These are phyloP conservation scores for Fraxinus albicans DNA, from an alignment of 305 asterid species.

Conservation along the genomic window DNA sequence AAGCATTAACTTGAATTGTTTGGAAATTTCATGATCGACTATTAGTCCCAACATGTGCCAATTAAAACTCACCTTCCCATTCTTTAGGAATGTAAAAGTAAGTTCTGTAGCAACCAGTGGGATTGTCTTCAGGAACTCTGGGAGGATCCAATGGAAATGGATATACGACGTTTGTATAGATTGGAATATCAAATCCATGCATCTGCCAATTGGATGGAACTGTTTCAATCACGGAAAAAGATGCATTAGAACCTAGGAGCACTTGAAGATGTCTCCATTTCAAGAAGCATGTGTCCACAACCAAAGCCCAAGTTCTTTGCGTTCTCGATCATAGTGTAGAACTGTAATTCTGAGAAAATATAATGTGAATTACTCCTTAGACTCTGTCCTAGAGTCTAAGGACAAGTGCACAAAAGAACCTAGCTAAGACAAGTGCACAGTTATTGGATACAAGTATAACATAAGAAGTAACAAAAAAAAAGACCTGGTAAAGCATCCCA, in stretches of 20 bases:
- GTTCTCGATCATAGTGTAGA: constrained; percentile 6
- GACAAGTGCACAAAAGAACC: neutral
- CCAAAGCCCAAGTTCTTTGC: neutral
- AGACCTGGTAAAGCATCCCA: constrained; percentile 86
- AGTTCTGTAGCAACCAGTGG: constrained; percentile 96
- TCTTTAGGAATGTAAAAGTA: constrained; percentile 76
- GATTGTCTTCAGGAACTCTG: constrained; percentile 89
- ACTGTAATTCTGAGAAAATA: constrained; percentile 7
- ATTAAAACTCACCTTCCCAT: constrained; percentile 81
- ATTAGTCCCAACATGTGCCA: neutral
- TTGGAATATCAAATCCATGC: constrained; percentile 95
- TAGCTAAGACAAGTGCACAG: neutral
- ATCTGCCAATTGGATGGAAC: constrained; percentile 99
- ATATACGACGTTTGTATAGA: constrained; percentile 78
- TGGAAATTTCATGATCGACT: constrained; percentile 1
- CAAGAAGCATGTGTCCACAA: neutral
- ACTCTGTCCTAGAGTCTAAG: neutral
- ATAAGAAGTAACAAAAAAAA: neutral
- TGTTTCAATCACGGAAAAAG: constrained; percentile 43
- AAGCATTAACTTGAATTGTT: constrained; percentile 18
- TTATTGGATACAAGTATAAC: neutral
- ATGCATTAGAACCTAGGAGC: constrained; percentile 32
- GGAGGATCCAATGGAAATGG: constrained; percentile 95
- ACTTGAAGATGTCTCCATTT: constrained; percentile 9
- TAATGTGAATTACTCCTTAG: constrained; percentile 8